Evolutionary conservation across 1,139 yeast species (phyloP).

Genomic region (Debaryomyces nepalensis): DNA sequence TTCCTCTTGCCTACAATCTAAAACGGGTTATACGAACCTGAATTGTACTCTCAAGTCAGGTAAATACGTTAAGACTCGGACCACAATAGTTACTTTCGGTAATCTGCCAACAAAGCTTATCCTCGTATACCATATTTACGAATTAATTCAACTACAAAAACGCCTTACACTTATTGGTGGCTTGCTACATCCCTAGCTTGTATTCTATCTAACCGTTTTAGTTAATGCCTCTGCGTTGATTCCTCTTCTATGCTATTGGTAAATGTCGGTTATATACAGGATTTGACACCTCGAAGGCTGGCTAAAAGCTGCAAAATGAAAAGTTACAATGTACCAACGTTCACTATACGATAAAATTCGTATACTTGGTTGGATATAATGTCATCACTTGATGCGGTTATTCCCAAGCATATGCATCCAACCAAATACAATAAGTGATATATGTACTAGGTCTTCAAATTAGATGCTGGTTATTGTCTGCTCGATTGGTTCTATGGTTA

Average conservation of each 20-base stretch:
- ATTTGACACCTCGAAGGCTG: conserved; percentile 4
- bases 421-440: background rate
- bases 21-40: too few species aligned
- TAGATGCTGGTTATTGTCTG: conserved; percentile 5
- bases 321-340: background rate
- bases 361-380: background rate
- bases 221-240: too few species aligned
- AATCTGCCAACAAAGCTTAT: background rate
- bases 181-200: background rate
- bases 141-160: background rate
- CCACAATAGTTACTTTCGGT: background rate
- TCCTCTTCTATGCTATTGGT: background rate
- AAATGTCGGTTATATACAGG: conserved; percentile 1
- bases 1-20: too few species aligned
- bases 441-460: background rate
- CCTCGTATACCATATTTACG: background rate
- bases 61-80: too few species aligned
- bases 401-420: conserved; percentile 1
- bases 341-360: conserved; percentile 2
- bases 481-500: conserved; percentile 2
- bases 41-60: too few species aligned
- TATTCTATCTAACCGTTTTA: too few species aligned
- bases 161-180: background rate
- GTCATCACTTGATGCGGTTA: background rate
- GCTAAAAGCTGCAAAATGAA: conserved; percentile 9